Conservation (phyloP, 2,329 filamentous ascomycete genomes). For the Ophiocordyceps australis region DNA sequence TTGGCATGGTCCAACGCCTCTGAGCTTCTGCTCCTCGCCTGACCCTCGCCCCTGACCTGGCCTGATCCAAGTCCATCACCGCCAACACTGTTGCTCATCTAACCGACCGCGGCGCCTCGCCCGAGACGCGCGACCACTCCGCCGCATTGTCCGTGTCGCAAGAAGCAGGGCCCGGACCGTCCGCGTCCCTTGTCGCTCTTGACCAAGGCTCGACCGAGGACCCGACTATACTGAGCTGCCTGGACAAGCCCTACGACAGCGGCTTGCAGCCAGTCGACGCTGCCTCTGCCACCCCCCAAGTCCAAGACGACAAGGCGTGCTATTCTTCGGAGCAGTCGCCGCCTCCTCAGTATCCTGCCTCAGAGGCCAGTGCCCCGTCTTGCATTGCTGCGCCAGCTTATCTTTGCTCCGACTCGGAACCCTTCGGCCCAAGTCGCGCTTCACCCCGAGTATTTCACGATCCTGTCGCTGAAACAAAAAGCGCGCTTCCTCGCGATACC, state of each 20-base stretch:
- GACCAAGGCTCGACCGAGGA: too few relatives aligned
- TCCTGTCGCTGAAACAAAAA: constrained; percentile 58
- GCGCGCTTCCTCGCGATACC: constrained; percentile 62
- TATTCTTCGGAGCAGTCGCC: constrained; percentile 26
- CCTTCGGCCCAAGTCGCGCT: too few relatives aligned
- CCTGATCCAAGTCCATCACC: constrained; percentile 1
- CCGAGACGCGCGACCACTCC: constrained; percentile 9
- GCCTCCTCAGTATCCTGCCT: constrained; percentile 40
- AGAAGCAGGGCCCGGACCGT: constrained; percentile 14
- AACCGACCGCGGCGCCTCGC: constrained; percentile 4
- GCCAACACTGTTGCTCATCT: neutral
- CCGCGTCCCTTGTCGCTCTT: too few relatives aligned
- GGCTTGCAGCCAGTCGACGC: constrained; percentile 5
- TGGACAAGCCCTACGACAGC: constrained; percentile 8
- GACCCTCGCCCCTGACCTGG: neutral
- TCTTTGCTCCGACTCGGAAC: too few relatives aligned
- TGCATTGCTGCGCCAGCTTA: too few relatives aligned
- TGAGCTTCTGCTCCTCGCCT: too few relatives aligned
- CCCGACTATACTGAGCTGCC: constrained; percentile 12
- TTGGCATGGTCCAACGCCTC: too few relatives aligned
- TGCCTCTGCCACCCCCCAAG: constrained; percentile 6
- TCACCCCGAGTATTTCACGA: constrained; percentile 25
- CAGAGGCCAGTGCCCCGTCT: too few relatives aligned
- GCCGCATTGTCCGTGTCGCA: constrained; percentile 18
- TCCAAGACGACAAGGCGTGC: constrained; percentile 6